These are phyloP conservation scores for Amanita brunnescens DNA, from an alignment of 768 basidiomycete species.

Conservation along the genomic window DNA sequence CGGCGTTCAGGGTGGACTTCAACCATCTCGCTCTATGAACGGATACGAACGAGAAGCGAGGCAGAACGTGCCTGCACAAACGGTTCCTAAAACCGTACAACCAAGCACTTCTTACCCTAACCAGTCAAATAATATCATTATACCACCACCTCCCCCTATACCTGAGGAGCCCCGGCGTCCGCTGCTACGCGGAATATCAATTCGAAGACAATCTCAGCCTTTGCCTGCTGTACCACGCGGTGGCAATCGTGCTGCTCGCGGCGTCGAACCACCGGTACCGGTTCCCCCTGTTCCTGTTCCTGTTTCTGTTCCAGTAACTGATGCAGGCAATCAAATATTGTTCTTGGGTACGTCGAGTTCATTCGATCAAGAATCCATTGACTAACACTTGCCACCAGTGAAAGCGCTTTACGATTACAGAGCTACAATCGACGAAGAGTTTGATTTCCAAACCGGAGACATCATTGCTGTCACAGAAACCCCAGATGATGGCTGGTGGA, in stretches of 20 bases:
- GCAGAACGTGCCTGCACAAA: background rate
- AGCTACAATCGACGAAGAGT: constrained; percentile 84
- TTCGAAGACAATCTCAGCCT: constrained; percentile 6
- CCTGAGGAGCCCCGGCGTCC: background rate
- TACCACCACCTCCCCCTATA: constrained; percentile 2
- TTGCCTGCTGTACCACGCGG: constrained; percentile 1
- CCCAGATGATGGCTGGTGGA: constrained; percentile 98
- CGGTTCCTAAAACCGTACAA: background rate
- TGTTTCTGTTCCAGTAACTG: constrained; percentile 1
- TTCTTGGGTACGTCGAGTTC: background rate
- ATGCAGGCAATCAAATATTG: constrained; percentile 2
- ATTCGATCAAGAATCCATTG: background rate
- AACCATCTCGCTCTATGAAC: background rate
- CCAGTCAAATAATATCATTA: background rate
- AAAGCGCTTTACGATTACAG: constrained; percentile 85
- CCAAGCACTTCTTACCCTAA: background rate
- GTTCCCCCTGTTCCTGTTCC: background rate
- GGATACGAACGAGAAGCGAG: background rate
- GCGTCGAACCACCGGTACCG: constrained; percentile 3
- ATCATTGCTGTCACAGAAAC: constrained; percentile 93
- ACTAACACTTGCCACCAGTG: constrained; percentile 34
- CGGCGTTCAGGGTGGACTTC: background rate
- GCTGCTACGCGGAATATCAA: background rate
- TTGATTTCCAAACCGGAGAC: constrained; percentile 94
- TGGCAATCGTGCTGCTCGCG: background rate